Base-by-base conservation (phyloP, 257 asterid genomes). In the Ajuga chamaepitys region DNA sequence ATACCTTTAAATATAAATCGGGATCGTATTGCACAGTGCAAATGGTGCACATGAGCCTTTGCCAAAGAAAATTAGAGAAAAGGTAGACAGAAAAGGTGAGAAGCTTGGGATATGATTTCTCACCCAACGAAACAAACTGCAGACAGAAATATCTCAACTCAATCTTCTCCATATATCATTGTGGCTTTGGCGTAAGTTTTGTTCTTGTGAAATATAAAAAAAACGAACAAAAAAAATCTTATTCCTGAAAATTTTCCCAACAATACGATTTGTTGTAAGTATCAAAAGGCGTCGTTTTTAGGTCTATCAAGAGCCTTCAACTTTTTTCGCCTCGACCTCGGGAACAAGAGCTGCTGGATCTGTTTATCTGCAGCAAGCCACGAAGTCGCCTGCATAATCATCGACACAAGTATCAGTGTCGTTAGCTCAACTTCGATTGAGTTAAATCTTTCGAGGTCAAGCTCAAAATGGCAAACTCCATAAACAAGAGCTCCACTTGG, bases 361-460 rank as follows among this genome's bases (percentile, higher is more conserved):
- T 86, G 95, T 77, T 86, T 88, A 73, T 82, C 90, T 7, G 96
- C 96, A 72, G 85, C 88, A 58, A 68, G 66, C 66, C 74, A 87
- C 3, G 96, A 79, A 13, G 80, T 84, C 25, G 85, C 95, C 95
- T 88, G 82, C 57, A 74, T 5, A 64, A 44, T 20, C 8, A 55
- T 1, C 14, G 25, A 18, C 3, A 37, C 17, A 7, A 14, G 3
- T 9, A 25, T 18, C 18, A 58, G n/a, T 13, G 6, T 16, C 22
- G 16, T 24, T 64, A 51, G 37, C 37, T 30, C 37, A 4, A 30
- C 4, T 28, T 28, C 2, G 37, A 30, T 30, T 3, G 37, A 30
- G 7, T 30, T 30, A 30, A 30, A 5, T 30, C 7, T 30, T 30
- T 30, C 7, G 7, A 30, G 37, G 7, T 30, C 37, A 3, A 30